Base-by-base conservation (phyloP, 129 eudicot genomes). In the Flaveria ramosissima region DNA sequence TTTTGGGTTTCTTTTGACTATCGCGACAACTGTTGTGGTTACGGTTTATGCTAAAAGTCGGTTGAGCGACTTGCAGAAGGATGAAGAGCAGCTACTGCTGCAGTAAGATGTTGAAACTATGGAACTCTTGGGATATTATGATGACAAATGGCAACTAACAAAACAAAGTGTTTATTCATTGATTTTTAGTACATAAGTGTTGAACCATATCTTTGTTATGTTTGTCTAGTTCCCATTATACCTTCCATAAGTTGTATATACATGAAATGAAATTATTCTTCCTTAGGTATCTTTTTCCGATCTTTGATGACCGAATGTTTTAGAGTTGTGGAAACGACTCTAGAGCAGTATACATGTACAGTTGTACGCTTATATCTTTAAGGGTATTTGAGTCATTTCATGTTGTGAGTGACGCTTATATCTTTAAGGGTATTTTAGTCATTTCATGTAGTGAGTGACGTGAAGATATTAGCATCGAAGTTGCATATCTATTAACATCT, bases 31-130 rank as follows among this genome's bases (percentile, higher is more conserved):
- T 2, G 88, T 92, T 14, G 60, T 86, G 20, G 85, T 89, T 27
- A 89, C 96, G 2, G 72, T 88, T 60, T 89, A 84, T 77, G 89
- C 96, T 7, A 90, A 88, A 80, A 86, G 92, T 50, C 76, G 94
- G 71, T 86, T 92, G 68, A 85, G 85, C 51, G 84, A 88, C 47
- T 72, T 92, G 78, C 98, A 90, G 78, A 75, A 72, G 43, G 92
- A 90, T 36, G 89, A 88, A 72, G 96, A 91, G 77, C 87, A 86
- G 77, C 74, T 82, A n/a, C 70, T 92, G 76, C 82, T 90, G 78
- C 86, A 76, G 48, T 88, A 78, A 80, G 70, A 76, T 27, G 20
- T 36, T 75, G 61, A 60, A 41, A n/a, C n/a, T n/a, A 41, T 55
- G n/a, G 21, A 48, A 13, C 41, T 36, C 41, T 36, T 36, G 41